Evolutionary conservation across 2,329 filamentous ascomycete genomes (phyloP), one percentile per base, ranked within the genome.

Genomic region (Pseudocercospora vitis): DNA sequence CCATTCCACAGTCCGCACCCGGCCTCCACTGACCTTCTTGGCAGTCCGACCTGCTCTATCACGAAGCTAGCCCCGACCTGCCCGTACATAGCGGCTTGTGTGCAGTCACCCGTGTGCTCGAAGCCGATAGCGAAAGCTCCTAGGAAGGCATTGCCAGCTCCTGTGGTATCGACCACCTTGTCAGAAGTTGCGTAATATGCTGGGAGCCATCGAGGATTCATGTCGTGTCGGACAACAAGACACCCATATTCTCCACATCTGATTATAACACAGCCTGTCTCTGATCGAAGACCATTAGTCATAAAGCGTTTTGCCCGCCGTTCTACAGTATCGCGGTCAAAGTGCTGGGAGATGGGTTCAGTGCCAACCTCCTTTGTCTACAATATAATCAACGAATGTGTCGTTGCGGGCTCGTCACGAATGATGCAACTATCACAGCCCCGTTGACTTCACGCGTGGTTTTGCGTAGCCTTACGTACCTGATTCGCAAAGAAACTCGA

Each of bases 1-100:
- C 70, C 73, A 55, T 80, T 79, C 77, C 77, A 80, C 14, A 62
- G 65, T 63, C 79, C 77, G 3, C 66, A 65, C 11, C 69, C 53
- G 28, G 51, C 35, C 45, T 52, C 56, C 7, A 66, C 61, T 45
- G 66, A 65, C 47, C 89, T 65, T 1, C 69, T 68, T 9, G 64
- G 63, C 7, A 62, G 14, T 7, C 65, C 65, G 3, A 64, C 55
- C 23, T 61, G 60, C 39, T 66, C 63, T 4, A 66, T 50, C 8
- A 56, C 58, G 39, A 67, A 61, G 40, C 62, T 65, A 1, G 65
- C 64, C 11, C 62, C 65, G 7, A 67, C 62, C 11, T 51, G 53
- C 4, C 64, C 64, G 40, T 61, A 66, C 16, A 39, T 56, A 6
- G 61, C 64, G 18, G 64, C 65, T 40, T 58, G 51, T 1, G 50